A percentile compares a stretch with the other conserved stretches of the same genome.
Evolutionary conservation across 306 rosid species (phyloP).

Genomic region (Cucurbita moschata): DNA sequence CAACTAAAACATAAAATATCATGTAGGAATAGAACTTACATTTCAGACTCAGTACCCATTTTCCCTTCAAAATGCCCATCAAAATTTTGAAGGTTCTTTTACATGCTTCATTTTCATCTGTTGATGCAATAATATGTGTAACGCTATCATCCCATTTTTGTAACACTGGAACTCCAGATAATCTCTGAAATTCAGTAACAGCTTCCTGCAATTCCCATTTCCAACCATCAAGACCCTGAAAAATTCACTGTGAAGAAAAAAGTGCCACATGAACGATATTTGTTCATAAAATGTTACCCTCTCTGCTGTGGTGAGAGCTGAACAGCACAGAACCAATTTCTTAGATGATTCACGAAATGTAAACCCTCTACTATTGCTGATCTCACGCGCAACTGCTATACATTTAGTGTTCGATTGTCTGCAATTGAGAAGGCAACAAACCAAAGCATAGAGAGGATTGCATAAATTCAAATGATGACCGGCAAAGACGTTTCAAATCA

Average conservation of each 20-base stretch:
- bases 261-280: background rate
- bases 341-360: constrained; percentile 30
- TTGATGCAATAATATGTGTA: constrained; percentile 81
- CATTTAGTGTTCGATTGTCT: constrained; percentile 14
- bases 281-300: constrained; percentile 27
- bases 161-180: constrained; percentile 41
- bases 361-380: constrained; percentile 9
- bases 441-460: background rate
- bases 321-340: constrained; percentile 72
- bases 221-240: constrained; percentile 7
- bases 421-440: background rate
- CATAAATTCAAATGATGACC: background rate
- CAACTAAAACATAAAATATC: background rate
- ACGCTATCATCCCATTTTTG: constrained; percentile 69
- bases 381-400: constrained; percentile 16
- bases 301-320: constrained; percentile 62
- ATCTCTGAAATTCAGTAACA: constrained; percentile 55
- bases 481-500: background rate
- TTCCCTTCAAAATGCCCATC: constrained; percentile 83
- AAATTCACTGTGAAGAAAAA: background rate
- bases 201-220: constrained; percentile 39
- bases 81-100: constrained; percentile 84
- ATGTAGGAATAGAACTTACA: constrained; percentile 33
- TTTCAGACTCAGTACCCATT: constrained; percentile 63
- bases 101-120: constrained; percentile 71